Evolutionary conservation across 495 filamentous ascomycete genomes (phyloP).

Genomic region (Xylaria curta): DNA sequence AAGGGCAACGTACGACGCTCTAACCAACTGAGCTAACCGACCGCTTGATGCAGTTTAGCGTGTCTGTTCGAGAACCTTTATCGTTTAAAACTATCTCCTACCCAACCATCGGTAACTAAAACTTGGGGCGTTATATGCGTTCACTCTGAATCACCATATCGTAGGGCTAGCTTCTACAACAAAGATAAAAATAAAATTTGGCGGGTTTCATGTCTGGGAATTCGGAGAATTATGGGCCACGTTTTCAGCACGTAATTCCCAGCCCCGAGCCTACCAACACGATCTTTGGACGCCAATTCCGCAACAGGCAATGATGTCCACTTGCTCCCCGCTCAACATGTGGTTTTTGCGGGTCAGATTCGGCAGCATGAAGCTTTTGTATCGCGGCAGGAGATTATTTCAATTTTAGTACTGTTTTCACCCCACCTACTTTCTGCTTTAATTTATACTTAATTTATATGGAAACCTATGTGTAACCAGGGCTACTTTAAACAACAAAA

Average conservation of each 20-base stretch:
- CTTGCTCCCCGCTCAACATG: neutral
- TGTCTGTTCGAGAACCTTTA: neutral
- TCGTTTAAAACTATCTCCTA: neutral
- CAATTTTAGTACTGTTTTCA: no score
- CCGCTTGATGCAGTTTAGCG: neutral
- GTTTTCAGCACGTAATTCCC: constrained; percentile 17
- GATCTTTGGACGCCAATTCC: constrained; percentile 13
- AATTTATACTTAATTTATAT: no score
- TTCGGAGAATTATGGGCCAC: constrained; percentile 20
- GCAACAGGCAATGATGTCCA: constrained; percentile 21
- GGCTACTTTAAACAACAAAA: no score
- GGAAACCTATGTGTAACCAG: no score
- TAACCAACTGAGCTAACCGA: no score
- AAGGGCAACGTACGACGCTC: no score
- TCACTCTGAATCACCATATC: neutral
- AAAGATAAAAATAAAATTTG: neutral
- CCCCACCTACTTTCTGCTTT: no score
- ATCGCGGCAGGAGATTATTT: no score
- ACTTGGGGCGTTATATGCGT: neutral
- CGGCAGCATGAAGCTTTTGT: no score
- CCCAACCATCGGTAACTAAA: neutral
- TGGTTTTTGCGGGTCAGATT: neutral
- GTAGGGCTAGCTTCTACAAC: neutral
- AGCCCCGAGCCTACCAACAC: neutral
- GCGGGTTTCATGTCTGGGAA: constrained; percentile 8